A percentile compares a stretch with the other conserved stretches of the same genome.
These are phyloP conservation scores for Trametes pubescens DNA, from an alignment of 1,284 basidiomycete genomes.

Conservation along the genomic window DNA sequence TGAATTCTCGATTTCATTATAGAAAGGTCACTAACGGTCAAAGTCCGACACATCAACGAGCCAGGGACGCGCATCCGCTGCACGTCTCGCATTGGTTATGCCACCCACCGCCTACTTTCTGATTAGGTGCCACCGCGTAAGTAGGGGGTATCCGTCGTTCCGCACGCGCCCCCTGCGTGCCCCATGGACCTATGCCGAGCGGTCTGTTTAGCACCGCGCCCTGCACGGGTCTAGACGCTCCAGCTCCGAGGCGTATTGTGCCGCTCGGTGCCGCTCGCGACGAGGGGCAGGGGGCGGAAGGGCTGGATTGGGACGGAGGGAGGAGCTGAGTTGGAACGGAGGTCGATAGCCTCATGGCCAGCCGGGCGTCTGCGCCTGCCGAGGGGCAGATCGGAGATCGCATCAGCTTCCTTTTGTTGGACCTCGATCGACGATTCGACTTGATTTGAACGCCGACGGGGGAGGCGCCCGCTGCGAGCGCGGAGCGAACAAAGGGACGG, in stretches of 20 bases:
- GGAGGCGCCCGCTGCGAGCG: constrained; percentile 8
- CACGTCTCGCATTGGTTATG: constrained; percentile 3
- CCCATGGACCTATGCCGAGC: neutral
- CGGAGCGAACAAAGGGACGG: constrained; percentile 26
- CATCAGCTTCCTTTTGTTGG: constrained; percentile 32
- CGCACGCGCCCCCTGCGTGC: neutral
- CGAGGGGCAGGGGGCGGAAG: constrained; percentile 12
- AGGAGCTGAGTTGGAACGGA: constrained; percentile 27
- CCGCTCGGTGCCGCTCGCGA: constrained; percentile 11
- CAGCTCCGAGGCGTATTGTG: neutral
- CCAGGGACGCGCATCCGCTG: constrained; percentile 6
- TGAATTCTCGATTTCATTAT: constrained; percentile 23
- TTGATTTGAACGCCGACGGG: constrained; percentile 28
- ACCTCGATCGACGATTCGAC: constrained; percentile 29
- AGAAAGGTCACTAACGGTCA: constrained; percentile 9
- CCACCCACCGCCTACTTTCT: constrained; percentile 19
- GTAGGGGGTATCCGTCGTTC: neutral
- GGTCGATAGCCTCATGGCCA: constrained; percentile 33
- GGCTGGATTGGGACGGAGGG: constrained; percentile 11
- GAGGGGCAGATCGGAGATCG: constrained; percentile 22
- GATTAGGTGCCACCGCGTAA: constrained; percentile 17
- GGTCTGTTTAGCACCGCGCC: neutral
- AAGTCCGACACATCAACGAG: constrained; percentile 3
- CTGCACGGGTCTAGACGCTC: neutral
- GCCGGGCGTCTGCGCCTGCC: constrained; percentile 15